phyloP scores from a whole-genome alignment of 495 filamentous ascomycete species.

The Penicillium herquei region DNA sequence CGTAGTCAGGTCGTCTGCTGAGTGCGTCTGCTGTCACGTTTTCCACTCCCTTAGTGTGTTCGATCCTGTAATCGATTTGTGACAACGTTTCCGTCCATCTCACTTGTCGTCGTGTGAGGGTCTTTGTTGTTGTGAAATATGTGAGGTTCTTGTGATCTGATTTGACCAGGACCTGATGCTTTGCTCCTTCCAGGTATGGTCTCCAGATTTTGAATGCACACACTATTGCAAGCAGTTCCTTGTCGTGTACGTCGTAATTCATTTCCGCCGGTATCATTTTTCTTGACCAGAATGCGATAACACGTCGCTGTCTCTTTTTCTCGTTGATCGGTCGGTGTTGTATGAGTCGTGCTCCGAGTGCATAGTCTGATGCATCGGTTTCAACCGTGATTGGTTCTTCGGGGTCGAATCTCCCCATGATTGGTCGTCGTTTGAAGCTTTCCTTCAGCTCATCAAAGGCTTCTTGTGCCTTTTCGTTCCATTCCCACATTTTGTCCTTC shows the following conservation, averaged over 20 bases:
- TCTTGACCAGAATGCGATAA: slow-evolving; percentile 22
- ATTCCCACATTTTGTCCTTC: slow-evolving; percentile 12
- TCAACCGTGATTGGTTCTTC: slow-evolving; percentile 10
- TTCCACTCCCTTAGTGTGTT: slow-evolving; percentile 14
- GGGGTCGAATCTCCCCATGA: slow-evolving; percentile 9
- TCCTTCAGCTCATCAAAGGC: slow-evolving; percentile 13
- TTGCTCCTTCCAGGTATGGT: slow-evolving; percentile 16
- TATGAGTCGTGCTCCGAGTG: not conserved
- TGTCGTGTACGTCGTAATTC: slow-evolving; percentile 35
- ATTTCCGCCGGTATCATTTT: slow-evolving; percentile 23
- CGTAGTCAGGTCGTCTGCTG: slow-evolving; percentile 15
- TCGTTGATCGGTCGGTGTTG: too few relatives aligned
- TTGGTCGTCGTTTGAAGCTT: not conserved
- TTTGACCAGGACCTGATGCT: slow-evolving; percentile 12
- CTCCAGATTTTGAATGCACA: slow-evolving; percentile 26
- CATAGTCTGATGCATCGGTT: slow-evolving; percentile 13
- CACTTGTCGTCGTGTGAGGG: slow-evolving; percentile 13
- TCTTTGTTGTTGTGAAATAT: slow-evolving; percentile 18
- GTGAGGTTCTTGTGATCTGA: slow-evolving; percentile 22
- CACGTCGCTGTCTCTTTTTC: too few relatives aligned
- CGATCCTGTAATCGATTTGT: slow-evolving; percentile 14
- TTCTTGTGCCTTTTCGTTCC: slow-evolving; percentile 1
- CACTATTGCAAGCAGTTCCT: slow-evolving; percentile 28
- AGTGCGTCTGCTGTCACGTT: slow-evolving; percentile 12
- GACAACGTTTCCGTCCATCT: slow-evolving; percentile 10